phyloP scores from a whole-genome alignment of 352 stramenopile genomes.

The Pythium dissimile region DNA sequence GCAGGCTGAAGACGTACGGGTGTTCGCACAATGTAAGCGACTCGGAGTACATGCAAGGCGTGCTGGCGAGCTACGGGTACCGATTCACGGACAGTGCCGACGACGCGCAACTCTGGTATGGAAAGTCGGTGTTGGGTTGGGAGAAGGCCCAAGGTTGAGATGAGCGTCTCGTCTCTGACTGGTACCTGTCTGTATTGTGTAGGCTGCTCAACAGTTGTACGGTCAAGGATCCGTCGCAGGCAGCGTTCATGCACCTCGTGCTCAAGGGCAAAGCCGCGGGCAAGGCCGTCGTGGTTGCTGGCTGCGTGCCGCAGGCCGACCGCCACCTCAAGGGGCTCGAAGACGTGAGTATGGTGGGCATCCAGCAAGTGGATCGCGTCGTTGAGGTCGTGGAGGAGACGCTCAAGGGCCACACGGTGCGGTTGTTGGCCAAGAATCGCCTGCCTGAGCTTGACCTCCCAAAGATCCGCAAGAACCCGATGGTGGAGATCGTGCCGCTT shows the following conservation, averaged over 20 bases:
- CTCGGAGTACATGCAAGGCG: conserved; percentile 92
- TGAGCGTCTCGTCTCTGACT: neutral
- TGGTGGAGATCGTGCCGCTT: conserved; percentile 91
- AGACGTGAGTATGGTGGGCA: conserved; percentile 85
- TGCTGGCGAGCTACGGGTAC: conserved; percentile 90
- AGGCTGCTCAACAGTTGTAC: conserved; percentile 92
- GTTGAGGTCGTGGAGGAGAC: conserved; percentile 91
- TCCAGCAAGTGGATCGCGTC: conserved; percentile 90
- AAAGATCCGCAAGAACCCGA: conserved; percentile 91
- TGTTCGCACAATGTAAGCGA: conserved; percentile 93
- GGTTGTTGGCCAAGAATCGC: conserved; percentile 75
- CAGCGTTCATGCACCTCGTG: conserved; percentile 88
- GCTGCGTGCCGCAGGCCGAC: conserved; percentile 90
- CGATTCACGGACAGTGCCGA: conserved; percentile 71
- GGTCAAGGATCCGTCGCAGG: conserved; percentile 92
- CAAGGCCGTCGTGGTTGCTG: conserved; percentile 88
- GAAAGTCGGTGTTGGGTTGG: neutral
- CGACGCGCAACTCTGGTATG: conserved; percentile 76
- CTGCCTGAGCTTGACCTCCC: conserved; percentile 87
- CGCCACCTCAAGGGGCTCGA: conserved; percentile 79
- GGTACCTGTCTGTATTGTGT: neutral
- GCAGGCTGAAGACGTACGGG: conserved; percentile 87
- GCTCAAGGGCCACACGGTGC: conserved; percentile 87
- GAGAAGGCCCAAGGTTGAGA: neutral
- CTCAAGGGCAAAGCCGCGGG: conserved; percentile 68